Base-by-base conservation (phyloP, 257 asterid species). In the Orobanche coerulescens region DNA sequence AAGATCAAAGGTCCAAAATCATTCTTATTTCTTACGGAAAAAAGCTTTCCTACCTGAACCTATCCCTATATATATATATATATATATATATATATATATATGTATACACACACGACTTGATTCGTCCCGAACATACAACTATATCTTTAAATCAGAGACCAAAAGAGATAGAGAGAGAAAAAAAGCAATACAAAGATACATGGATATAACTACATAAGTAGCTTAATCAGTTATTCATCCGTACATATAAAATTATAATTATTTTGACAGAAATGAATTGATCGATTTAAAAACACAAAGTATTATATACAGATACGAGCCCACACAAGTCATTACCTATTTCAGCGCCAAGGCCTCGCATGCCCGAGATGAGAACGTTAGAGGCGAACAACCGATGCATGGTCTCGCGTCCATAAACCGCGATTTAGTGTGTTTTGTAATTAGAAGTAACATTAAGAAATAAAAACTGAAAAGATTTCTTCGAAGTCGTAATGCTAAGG, bases 271-370 rank as follows among this genome's bases (percentile, higher is more conserved):
- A 30, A 30, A 30, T 30, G 7, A 30, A 30, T 30, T 30, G 36
- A 30, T 30, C 36, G 0, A 30, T 30, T n/a, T 30, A 30, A 30
- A 30, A 30, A 4, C 36, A 30, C 36, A 30, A 30, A 30, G 4
- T 30, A 30, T 30, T 30, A 19, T 1, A 39, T 4, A 23, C 33
- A 47, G 8, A 34, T 16, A 31, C 30, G 26, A 4, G 11, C 1
- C 7, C 42, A 40, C 16, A 3, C 15, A 66, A 9, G 54, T 24
- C 28, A 13, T 25, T 52, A 73, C 81, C 82, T 50, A 74, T 72
- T 43, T 76, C 82, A 48, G 73, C 73, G 2, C 81, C 80, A 10
- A 80, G 82, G 36, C 85, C 82, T 58, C 72, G 80, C 76, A 76
- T 39, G 34, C 82, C 82, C 9, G 82, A 80, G 4, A 76, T 30